Percentiles rank a stretch among this genome's conserved stretches.
Conservation (phyloP, 2,329 filamentous ascomycete genomes). For the Colletotrichum agaves region DNA sequence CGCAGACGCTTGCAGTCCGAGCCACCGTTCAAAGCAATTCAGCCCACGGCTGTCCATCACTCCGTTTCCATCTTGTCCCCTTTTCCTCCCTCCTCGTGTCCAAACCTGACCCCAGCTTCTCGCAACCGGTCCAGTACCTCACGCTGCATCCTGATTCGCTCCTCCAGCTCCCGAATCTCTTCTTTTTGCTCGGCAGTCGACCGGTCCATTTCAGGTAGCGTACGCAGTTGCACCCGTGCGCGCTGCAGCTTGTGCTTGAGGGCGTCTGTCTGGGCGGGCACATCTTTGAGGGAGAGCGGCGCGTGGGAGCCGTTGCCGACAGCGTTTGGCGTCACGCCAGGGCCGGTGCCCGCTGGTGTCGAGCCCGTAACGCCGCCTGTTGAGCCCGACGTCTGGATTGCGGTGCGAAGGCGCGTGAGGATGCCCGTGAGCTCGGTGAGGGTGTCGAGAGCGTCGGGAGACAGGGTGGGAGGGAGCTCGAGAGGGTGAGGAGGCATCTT, state of each 20-base stretch:
- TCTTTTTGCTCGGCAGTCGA: slow-evolving; percentile 74
- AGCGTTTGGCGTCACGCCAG: slow-evolving; percentile 43
- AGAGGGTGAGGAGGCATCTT: slow-evolving; percentile 51
- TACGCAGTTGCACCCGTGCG: slow-evolving; percentile 73
- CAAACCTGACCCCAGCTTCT: slow-evolving; percentile 58
- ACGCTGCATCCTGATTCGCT: slow-evolving; percentile 70
- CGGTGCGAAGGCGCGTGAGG: slow-evolving; percentile 76
- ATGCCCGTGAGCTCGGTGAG: slow-evolving; percentile 84
- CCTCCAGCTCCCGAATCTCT: slow-evolving; percentile 76
- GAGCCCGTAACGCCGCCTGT: slow-evolving; percentile 52
- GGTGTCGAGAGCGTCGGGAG: slow-evolving; percentile 86
- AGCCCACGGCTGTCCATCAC: background rate
- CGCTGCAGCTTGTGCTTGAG: slow-evolving; percentile 87
- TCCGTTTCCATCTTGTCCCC: slow-evolving; percentile 56
- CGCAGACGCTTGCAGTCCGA: background rate
- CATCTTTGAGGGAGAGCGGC: slow-evolving; percentile 72
- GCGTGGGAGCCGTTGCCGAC: slow-evolving; percentile 46
- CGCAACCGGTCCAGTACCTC: slow-evolving; percentile 65
- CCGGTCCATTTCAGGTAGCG: slow-evolving; percentile 76
- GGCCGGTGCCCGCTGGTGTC: slow-evolving; percentile 46
- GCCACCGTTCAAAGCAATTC: background rate
- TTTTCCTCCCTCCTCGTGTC: slow-evolving; percentile 47
- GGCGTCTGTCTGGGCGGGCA: slow-evolving; percentile 80
- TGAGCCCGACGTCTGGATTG: slow-evolving; percentile 51
- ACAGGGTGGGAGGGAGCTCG: slow-evolving; percentile 71